Base-by-base conservation (phyloP, 2,329 filamentous ascomycete genomes). In the Epichloe hybrida region DNA sequence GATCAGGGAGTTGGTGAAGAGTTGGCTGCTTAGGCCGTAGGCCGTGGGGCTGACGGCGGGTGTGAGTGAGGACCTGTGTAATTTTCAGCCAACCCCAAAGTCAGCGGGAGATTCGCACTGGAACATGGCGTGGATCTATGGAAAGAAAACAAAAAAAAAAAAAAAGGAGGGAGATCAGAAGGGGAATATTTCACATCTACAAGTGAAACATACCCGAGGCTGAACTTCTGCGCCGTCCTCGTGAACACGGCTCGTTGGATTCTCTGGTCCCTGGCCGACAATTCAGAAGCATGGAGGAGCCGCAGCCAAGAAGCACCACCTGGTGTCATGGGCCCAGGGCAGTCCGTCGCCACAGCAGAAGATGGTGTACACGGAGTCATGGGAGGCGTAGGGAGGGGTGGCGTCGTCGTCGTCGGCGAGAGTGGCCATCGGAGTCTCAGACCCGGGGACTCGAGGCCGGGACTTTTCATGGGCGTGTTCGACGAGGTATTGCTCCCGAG, bases 1-100 rank as follows among this genome's bases (percentile, higher is more conserved):
- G 40, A 66, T 59, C 27, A 81, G 67, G 67, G 79, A 83, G 51
- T 74, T 72, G 50, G 72, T 69, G 46, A 83, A 69, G 15, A 84
- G 68, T 48, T 76, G 72, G 40, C 66, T 65, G 3, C 73, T 74
- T 6, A 79, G 63, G 21, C 72, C 70, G 42, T 70, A 72, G 0
- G 66, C 61, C 2, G 69, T 62, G 2, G 74, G 66, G 3, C 67
- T 67, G 12, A 69, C 64, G 12, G 73, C 66, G 0, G 71, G 64
- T 0, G 71, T 66, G 7, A 79, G 44, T n/a, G 43, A 67, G 62
- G 71, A 71, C 3, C 27, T 31, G 27, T 11, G 36, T 43, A 1
- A 42, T 38, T 48, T 7, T 21, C 3, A 21, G 20, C 20, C 20
- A 21, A 3, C 20, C 20, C 20, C 3, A 21, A 23, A 37, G 40